Conservation (phyloP, 2,329 filamentous ascomycete species). For the Nemania sp. region DNA sequence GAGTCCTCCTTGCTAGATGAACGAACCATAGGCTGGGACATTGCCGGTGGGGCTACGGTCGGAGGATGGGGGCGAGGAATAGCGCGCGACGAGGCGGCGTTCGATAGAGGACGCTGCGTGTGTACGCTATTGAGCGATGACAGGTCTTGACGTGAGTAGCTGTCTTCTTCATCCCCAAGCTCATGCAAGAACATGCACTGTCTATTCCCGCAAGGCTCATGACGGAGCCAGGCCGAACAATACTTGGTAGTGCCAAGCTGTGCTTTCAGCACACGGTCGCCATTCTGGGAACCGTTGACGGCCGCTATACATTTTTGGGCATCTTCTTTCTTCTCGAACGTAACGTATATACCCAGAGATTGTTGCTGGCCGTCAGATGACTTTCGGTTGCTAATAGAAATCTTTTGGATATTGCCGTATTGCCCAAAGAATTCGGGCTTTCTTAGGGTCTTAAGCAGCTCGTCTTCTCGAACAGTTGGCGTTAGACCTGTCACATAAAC, state of each 20-base stretch:
- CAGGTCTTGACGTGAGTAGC: conserved; percentile 90
- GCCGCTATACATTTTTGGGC: conserved; percentile 87
- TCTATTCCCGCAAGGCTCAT: conserved; percentile 91
- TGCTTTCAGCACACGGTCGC: conserved; percentile 80
- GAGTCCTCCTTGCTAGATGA: conserved; percentile 79
- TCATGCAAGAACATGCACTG: conserved; percentile 99
- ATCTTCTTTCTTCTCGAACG: conserved; percentile 89
- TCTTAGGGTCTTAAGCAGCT: conserved; percentile 84
- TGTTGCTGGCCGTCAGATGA: conserved; percentile 74
- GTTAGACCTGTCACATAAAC: conserved; percentile 97
- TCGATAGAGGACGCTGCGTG: conserved; percentile 69
- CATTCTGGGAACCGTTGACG: conserved; percentile 90
- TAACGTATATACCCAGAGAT: conserved; percentile 97
- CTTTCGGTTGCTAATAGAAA: conserved; percentile 96
- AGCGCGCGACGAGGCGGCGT: conserved; percentile 55
- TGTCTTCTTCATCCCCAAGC: conserved; percentile 96
- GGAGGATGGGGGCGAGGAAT: conserved; percentile 56
- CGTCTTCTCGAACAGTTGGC: conserved; percentile 89
- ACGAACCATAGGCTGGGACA: conserved; percentile 69
- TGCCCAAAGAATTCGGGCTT: conserved; percentile 95
- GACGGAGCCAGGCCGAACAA: conserved; percentile 93
- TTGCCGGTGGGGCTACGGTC: conserved; percentile 44
- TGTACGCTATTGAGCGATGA: conserved; percentile 92
- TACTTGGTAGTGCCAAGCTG: conserved; percentile 93
- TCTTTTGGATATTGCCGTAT: conserved; percentile 98